Evolutionary conservation across 352 stramenopile genomes (phyloP).

Genomic region (Globisporangium polare): DNA sequence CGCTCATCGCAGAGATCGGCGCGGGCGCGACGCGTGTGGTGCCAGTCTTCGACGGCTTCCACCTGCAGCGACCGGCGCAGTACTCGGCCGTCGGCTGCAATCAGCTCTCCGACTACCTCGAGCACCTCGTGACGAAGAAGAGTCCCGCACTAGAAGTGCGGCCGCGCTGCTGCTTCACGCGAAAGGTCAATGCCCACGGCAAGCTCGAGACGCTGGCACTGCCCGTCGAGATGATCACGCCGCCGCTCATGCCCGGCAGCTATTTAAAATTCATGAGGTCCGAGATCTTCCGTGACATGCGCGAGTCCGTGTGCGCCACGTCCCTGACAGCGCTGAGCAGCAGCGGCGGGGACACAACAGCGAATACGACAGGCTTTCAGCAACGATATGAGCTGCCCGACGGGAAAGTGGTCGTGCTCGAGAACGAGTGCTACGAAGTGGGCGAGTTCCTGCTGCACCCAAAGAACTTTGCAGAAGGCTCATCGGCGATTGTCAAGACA

Average conservation of each 20-base stretch:
- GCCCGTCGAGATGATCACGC: constrained; percentile 28
- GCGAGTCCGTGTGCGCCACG: constrained; percentile 53
- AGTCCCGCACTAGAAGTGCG: constrained; percentile 41
- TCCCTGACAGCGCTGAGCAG: constrained; percentile 46
- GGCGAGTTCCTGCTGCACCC: constrained; percentile 77
- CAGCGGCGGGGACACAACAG: constrained; percentile 16
- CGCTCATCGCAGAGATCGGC: constrained; percentile 88
- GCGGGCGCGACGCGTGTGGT: constrained; percentile 82
- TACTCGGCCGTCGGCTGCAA: constrained; percentile 74
- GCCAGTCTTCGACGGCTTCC: constrained; percentile 90
- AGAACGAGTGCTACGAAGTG: constrained; percentile 62
- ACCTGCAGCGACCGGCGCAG: constrained; percentile 72
- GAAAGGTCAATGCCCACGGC: constrained; percentile 47
- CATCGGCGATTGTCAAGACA: constrained; percentile 32
- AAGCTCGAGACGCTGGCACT: constrained; percentile 56
- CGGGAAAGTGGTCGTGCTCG: constrained; percentile 61
- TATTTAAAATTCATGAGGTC: constrained; percentile 73
- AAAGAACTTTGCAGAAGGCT: constrained; percentile 38
- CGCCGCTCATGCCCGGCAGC: constrained; percentile 50
- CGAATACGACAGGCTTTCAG: constrained; percentile 12
- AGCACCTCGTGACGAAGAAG: constrained; percentile 47
- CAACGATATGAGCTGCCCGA: constrained; percentile 81
- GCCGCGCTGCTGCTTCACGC: constrained; percentile 62
- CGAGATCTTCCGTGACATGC: constrained; percentile 77
- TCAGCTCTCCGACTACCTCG: constrained; percentile 66